Conservation (phyloP, 495 filamentous ascomycete genomes). For the Penicillium bialowiezense region DNA sequence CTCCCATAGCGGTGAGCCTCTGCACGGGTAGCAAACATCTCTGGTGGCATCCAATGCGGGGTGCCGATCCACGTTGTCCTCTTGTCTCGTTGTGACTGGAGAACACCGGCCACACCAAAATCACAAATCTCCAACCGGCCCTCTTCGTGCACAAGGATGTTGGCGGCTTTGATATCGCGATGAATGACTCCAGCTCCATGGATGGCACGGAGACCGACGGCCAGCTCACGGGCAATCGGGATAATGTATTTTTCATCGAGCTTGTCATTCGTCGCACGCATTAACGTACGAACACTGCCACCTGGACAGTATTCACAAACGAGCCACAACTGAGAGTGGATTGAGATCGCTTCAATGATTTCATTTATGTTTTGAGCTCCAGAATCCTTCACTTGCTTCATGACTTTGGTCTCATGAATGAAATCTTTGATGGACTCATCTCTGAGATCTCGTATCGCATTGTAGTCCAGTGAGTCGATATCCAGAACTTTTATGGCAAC, state of each 20-base stretch:
- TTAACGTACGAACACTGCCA: slow-evolving; percentile 87
- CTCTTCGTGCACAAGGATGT: slow-evolving; percentile 85
- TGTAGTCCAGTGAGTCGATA: slow-evolving; percentile 81
- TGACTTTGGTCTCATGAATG: slow-evolving; percentile 81
- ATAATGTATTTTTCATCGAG: slow-evolving; percentile 89
- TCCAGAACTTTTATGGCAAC: slow-evolving; percentile 96
- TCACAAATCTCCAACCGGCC: slow-evolving; percentile 89
- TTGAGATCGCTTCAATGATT: slow-evolving; percentile 80
- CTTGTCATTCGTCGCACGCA: slow-evolving; percentile 60
- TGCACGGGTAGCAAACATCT: slow-evolving; percentile 58
- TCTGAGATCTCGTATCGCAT: slow-evolving; percentile 61
- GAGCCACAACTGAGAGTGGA: slow-evolving; percentile 90
- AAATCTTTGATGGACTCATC: slow-evolving; percentile 83
- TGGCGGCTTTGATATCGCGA: slow-evolving; percentile 92
- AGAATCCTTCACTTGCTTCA: slow-evolving; percentile 78
- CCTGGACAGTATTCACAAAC: slow-evolving; percentile 94
- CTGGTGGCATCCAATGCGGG: slow-evolving; percentile 95
- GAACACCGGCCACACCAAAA: slow-evolving; percentile 87
- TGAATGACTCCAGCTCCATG: slow-evolving; percentile 93
- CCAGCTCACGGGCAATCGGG: slow-evolving; percentile 82
- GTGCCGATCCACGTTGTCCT: slow-evolving; percentile 92
- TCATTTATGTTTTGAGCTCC: slow-evolving; percentile 89
- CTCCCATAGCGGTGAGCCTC: slow-evolving; percentile 54
- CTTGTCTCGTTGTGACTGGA: slow-evolving; percentile 82
- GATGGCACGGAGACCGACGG: slow-evolving; percentile 78